Base-by-base conservation (phyloP, 257 asterid species). In the Solanum lycopersicoides region DNA sequence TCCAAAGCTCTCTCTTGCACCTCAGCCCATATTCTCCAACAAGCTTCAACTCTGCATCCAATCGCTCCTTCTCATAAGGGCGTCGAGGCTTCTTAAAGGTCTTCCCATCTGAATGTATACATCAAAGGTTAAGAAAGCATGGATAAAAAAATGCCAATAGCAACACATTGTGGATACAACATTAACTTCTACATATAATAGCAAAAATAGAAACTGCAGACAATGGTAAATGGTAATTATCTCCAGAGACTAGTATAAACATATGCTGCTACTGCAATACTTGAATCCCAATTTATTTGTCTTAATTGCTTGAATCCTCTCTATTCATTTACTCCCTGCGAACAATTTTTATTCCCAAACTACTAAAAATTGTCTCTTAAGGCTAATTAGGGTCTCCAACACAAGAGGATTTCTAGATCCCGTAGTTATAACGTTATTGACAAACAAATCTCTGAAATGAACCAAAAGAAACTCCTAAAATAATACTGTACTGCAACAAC, bases 31-130 rank as follows among this genome's bases (percentile, higher is more conserved):
- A 93, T 71, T 93, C 96, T 53, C 96, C 96, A 28, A 93, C 95
- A 16, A 93, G 95, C 66, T 91, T 93, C 21, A 93, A 86, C 91
- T 93, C 95, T 16, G 95, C 94, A 71, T 93, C 95, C 84, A 93
- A 82, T 10, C 94, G 93, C 88, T 93, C 95, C 88, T 93, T 93
- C 89, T 93, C 95, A 32, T 93, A 93, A 2, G 95, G 94, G 84
- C 95, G 94, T 63, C 95, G 91, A 4, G 94, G 94, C 90, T 93
- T 93, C 92, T 93, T 53, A 16, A 53, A 53, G 63, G 63, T 53
- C n/a, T 53, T 53, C 63, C 63, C n/a, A 53, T 53, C 11, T 93
- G 90, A 16, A 86, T 86, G n/a, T 12, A 3, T 16, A 50, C 66
- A 82, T 50, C 42, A 28, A 34, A 18, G 42, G 42, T 69, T 8